Evolutionary conservation across 1,139 yeast species (phyloP).

Genomic region (Wickerhamiella infanticola): DNA sequence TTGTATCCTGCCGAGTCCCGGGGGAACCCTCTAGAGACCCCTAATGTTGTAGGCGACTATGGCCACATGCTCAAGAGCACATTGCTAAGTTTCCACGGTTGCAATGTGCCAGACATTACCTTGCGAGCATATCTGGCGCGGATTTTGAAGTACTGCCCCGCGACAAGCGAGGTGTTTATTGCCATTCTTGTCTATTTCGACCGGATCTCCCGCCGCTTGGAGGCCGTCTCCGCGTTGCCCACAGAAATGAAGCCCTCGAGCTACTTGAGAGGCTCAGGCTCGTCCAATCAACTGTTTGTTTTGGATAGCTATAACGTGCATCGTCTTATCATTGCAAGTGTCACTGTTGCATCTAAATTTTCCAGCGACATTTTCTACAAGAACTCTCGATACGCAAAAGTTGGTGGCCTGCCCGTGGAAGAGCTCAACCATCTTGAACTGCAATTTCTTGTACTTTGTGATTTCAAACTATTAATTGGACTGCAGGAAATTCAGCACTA

Average conservation of each 20-base stretch:
- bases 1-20: constrained; percentile 48
- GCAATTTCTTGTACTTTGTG: constrained; percentile 71
- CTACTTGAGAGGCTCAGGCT: constrained; percentile 1
- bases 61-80: constrained; percentile 35
- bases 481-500: constrained; percentile 84
- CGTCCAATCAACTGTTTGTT: constrained; percentile 48
- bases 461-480: constrained; percentile 74
- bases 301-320: constrained; percentile 96
- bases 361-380: constrained; percentile 93
- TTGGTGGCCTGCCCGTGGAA: constrained; percentile 90
- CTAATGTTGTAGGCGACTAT: constrained; percentile 9
- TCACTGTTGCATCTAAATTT: constrained; percentile 89
- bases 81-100: constrained; percentile 83
- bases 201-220: constrained; percentile 80
- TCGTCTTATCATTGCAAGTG: constrained; percentile 86
- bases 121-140: constrained; percentile 79
- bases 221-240: constrained; percentile 26
- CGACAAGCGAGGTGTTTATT: constrained; percentile 88
- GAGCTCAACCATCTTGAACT: constrained; percentile 86
- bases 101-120: constrained; percentile 87
- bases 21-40: constrained; percentile 28
- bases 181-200: constrained; percentile 86
- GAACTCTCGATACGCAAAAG: constrained; percentile 90
- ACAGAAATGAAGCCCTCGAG: constrained; percentile 12
- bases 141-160: constrained; percentile 91